A percentile compares a stretch with the other conserved stretches of the same genome.
These are phyloP conservation scores for Emergomyces orientalis DNA, from an alignment of 2,329 filamentous ascomycete species.

Conservation along the genomic window DNA sequence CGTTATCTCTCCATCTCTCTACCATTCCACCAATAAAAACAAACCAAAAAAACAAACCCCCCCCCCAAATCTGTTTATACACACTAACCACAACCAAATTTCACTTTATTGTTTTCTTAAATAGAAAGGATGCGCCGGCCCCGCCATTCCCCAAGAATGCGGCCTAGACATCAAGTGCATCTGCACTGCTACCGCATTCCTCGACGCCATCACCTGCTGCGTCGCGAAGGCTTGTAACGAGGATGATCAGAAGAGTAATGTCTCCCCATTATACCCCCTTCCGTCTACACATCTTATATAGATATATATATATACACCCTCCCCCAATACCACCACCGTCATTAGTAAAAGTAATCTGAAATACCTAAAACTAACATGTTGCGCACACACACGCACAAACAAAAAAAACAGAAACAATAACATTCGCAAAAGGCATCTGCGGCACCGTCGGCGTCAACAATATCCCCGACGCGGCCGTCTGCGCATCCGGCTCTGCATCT, in stretches of 20 bases:
- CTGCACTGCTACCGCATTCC: slow-evolving; percentile 39
- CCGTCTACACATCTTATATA: not conserved
- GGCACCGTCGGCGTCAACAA: slow-evolving; percentile 29
- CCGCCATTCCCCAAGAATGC: slow-evolving; percentile 34
- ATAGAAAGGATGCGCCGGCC: slow-evolving; percentile 33
- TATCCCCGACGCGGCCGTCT: slow-evolving; percentile 27
- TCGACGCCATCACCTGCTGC: slow-evolving; percentile 43
- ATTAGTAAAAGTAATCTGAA: too few species aligned
- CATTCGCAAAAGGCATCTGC: slow-evolving; percentile 33
- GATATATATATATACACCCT: too few species aligned
- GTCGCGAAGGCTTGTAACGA: slow-evolving; percentile 36
- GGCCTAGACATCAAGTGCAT: slow-evolving; percentile 42
- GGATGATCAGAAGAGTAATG: slow-evolving; percentile 36
- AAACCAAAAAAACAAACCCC: too few species aligned
- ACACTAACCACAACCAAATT: not conserved
- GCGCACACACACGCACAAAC: too few species aligned
- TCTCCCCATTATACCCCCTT: not conserved
- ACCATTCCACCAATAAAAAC: too few species aligned
- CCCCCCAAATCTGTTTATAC: too few species aligned
- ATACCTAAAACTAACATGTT: too few species aligned
- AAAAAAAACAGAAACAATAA: slow-evolving; percentile 27
- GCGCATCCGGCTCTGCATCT: slow-evolving; percentile 7
- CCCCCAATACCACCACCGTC: too few species aligned
- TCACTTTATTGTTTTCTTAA: too few species aligned
- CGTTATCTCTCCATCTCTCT: slow-evolving; percentile 29